Conservation (phyloP, 208 protist genomes). For the Trypanosoma cruzi region DNA sequence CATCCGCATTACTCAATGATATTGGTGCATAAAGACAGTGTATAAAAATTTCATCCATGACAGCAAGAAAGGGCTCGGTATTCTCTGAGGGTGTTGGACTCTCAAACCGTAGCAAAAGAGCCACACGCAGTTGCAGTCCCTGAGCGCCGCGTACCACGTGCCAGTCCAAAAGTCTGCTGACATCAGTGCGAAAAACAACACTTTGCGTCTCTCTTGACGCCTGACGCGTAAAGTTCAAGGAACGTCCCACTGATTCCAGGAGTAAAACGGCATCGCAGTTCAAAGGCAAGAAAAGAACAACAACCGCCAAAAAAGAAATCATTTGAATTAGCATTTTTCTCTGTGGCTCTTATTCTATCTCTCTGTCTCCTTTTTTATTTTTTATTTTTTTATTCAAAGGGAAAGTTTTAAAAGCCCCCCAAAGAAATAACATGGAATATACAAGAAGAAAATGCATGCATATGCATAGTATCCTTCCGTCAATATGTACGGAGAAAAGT, state of each 20-base stretch:
- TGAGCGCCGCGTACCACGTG: conserved; percentile 5
- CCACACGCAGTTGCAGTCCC: conserved; percentile 23
- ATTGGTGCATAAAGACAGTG: conserved; percentile 6
- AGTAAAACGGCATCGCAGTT: conserved; percentile 11
- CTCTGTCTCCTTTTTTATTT: not conserved
- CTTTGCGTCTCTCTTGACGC: conserved; percentile 1
- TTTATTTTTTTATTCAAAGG: not conserved
- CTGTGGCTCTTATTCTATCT: not conserved
- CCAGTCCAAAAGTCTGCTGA: conserved; percentile 25
- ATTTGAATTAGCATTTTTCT: not conserved
- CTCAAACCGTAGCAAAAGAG: conserved; percentile 12
- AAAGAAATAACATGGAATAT: too few species aligned
- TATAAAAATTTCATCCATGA: conserved; percentile 5
- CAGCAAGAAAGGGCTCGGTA: conserved; percentile 17
- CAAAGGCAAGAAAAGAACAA: conserved; percentile 1
- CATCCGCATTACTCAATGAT: not conserved
- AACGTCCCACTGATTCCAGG: conserved; percentile 14
- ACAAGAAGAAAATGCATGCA: too few species aligned
- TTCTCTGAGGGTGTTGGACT: conserved; percentile 2
- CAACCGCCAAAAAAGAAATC: not conserved
- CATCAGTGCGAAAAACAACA: conserved; percentile 14
- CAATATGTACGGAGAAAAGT: too few species aligned
- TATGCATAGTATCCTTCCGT: too few species aligned
- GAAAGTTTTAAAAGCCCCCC: too few species aligned
- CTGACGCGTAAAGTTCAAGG: conserved; percentile 11